Evolutionary conservation across 2,329 filamentous ascomycete genomes (phyloP).

Genomic region (Scopulariopsis brevicaulis): DNA sequence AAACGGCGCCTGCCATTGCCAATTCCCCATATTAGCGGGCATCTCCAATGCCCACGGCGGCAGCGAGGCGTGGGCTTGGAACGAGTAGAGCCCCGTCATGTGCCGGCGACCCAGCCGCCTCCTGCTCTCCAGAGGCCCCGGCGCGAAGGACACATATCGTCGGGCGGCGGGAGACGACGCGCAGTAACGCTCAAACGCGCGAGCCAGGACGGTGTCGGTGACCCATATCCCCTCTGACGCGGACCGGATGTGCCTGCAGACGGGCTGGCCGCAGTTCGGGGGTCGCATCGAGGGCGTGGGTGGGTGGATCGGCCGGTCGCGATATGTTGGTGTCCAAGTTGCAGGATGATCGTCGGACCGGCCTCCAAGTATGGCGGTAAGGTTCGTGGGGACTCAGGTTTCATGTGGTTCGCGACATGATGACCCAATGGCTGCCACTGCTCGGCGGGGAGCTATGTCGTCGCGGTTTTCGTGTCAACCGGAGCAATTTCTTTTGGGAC

Average conservation of each 20-base stretch:
- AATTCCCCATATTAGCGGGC: constrained; percentile 28
- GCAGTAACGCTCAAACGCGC: constrained; percentile 35
- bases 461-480: background rate
- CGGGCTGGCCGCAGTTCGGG: constrained; percentile 8
- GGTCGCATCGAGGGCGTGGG: background rate
- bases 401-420: background rate
- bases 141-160: constrained; percentile 27
- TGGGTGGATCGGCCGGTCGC: background rate
- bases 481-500: background rate
- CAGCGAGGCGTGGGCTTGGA: constrained; percentile 18
- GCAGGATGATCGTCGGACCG: background rate
- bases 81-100: constrained; percentile 35
- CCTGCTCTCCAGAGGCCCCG: constrained; percentile 43
- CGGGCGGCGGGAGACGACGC: constrained; percentile 11
- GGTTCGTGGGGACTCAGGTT: background rate
- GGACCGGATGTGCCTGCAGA: constrained; percentile 23
- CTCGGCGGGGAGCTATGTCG: background rate
- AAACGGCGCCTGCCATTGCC: constrained; percentile 40
- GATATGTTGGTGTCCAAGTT: background rate
- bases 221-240: constrained; percentile 42
- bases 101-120: constrained; percentile 39
- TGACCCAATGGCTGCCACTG: background rate
- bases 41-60: constrained; percentile 25
- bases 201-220: constrained; percentile 40
- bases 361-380: background rate